Base-by-base conservation (phyloP, 257 asterid species). In the Fraxinus quadrangulata region DNA sequence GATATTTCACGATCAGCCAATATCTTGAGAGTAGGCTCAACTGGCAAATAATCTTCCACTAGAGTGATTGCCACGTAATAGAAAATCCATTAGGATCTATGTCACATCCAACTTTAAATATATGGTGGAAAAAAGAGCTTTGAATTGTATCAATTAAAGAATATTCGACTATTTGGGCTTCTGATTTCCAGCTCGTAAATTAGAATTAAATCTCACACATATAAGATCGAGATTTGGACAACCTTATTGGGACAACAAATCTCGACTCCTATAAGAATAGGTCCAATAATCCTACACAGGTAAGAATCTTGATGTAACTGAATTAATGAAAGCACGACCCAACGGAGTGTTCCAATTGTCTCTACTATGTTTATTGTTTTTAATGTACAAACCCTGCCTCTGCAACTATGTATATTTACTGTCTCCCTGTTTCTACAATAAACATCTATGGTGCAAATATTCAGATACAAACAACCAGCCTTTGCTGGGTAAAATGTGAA, bases 341-440 rank as follows among this genome's bases (percentile, higher is more conserved):
- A 47, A 47, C 14, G 3, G 49, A 47, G n/a, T 14, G 19, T 47
- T 47, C 56, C 56, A 47, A 3, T 13, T 13, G 19, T 47, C 21
- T 16, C 59, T 16, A 3, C 59, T 19, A n/a, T 56, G 21, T 56
- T 56, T 6, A 56, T n/a, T 56, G 12, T 6, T n/a, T n/a, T 56
- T n/a, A n/a, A 56, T 56, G 66, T 56, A 56, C 66, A 56, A 56
- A 4, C 66, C 12, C 66, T 56, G 66, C 66, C 66, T n/a, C 66
- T 56, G 66, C 66, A 56, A n/a, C 66, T 56, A n/a, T 17, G 3
- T n/a, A n/a, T 56, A 19, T 56, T 56, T 7, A n/a, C 21, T 51
- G 63, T 51, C 63, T 14, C 5, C 63, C 24, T 56, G 23, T 19
- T 51, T 54, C 65, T 54, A n/a, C n/a, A 54, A 54, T n/a, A 54